Percentiles rank a stretch among this genome's conserved stretches.
phyloP scores from a whole-genome alignment of 768 basidiomycete species.

The Mycena galericulata region DNA sequence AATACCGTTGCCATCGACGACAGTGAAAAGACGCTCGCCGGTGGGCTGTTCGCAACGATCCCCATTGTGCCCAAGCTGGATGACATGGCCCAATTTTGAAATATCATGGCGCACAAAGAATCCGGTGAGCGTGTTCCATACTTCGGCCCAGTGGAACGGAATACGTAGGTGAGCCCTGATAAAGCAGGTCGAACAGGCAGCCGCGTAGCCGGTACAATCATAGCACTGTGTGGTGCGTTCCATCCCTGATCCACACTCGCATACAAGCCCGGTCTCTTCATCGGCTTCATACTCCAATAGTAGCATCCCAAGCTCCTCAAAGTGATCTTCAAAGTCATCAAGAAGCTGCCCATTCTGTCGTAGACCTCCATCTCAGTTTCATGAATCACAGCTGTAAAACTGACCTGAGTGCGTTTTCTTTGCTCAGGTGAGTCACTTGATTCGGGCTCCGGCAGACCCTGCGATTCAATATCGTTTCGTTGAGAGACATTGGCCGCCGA shows the following conservation, averaged over 20 bases:
- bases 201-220: constrained; percentile 10
- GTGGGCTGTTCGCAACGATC: background rate
- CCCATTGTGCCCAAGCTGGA: constrained; percentile 38
- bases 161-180: constrained; percentile 29
- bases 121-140: constrained; percentile 29
- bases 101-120: constrained; percentile 41
- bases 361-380: background rate
- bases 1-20: constrained; percentile 42
- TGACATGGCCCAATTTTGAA: constrained; percentile 19
- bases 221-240: background rate
- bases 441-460: too few species aligned
- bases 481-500: too few species aligned
- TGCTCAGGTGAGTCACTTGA: too few species aligned
- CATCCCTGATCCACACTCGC: background rate
- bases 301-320: background rate
- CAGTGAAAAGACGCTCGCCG: constrained; percentile 20
- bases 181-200: constrained; percentile 37
- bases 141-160: constrained; percentile 43
- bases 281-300: constrained; percentile 5
- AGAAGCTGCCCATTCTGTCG: background rate
- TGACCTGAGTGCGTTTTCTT: too few species aligned
- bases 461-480: too few species aligned
- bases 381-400: too few species aligned
- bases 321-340: background rate
- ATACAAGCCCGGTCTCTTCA: background rate